Evolutionary conservation across 2,329 filamentous ascomycete genomes (phyloP).

Genomic region (Venturia pyrina): DNA sequence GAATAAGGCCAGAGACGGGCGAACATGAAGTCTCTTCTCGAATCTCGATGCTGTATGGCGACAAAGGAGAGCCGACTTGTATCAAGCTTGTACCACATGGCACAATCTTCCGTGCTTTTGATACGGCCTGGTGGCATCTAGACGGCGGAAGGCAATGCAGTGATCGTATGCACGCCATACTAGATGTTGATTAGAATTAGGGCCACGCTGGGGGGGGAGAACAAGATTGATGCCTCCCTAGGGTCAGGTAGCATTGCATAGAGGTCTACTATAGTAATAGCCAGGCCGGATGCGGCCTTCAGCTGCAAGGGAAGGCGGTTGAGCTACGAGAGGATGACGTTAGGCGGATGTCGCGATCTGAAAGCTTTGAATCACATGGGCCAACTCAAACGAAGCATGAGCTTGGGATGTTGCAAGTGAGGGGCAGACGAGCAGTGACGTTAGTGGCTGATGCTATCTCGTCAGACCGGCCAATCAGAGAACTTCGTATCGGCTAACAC

Average conservation of each 20-base stretch:
- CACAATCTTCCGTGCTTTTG: not conserved
- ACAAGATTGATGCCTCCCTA: not conserved
- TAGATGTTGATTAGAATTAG: not conserved
- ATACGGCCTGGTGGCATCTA: not conserved
- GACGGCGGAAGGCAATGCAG: not conserved
- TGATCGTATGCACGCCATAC: not conserved
- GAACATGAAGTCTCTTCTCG: no score
- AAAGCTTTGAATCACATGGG: not conserved
- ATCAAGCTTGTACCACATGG: not conserved
- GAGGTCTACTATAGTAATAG: not conserved
- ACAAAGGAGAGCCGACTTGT: not conserved
- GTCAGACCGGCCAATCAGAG: not conserved
- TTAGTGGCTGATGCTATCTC: not conserved
- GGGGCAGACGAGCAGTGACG: not conserved
- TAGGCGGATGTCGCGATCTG: not conserved
- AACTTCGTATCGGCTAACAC: not conserved
- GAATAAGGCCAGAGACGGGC: no score
- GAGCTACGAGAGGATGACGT: not conserved
- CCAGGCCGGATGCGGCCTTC: not conserved
- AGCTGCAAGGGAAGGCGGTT: not conserved
- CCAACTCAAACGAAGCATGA: not conserved
- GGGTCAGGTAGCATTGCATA: constrained; percentile 6
- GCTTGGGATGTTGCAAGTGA: not conserved
- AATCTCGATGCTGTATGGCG: no score
- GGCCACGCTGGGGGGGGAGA: not conserved